Evolutionary conservation across 805 yeast genomes (phyloP), one percentile per base, ranked within the genome.

Genomic region (Ogataea minuta): DNA sequence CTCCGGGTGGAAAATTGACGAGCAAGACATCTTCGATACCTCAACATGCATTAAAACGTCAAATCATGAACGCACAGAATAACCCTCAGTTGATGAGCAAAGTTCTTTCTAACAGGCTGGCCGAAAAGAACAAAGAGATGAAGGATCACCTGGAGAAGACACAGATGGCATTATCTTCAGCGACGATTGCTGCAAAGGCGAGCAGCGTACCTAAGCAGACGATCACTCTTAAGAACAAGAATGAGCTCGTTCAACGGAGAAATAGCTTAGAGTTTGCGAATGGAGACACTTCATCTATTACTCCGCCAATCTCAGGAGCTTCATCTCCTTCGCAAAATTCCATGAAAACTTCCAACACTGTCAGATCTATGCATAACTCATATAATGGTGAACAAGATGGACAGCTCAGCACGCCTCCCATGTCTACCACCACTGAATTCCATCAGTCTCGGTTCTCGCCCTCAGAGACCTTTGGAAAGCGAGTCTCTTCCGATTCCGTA

Each of bases 71-170:
- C 34, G 62, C 66, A 3, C 58, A 59, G 28, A 53, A 45, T 25
- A 63, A 57, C 39, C 64, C 59, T 7, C 58, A 55, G 12, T 43
- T 59, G 28, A 57, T 63, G 64, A 60, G 54, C 43, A 63, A 61
- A 39, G 63, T 62, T 3, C 46, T 63, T 3, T 50, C 57, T 3
- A 59, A 63, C 35, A 49, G 62, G 33, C 45, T 62, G 11, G 51
- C 55, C 9, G 62, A 56, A 33, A 62, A 62, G 32, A 58, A 54
- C 35, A 49, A 48, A 24, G 57, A 54, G 23, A 44, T 59, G 3
- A 56, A 50, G 24, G 51, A 49, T n/a, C 50, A 48, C 19, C 41
- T 53, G n/a, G 34, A 45, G 2, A 48, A 47, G 14, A 37, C 45
- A 1, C 50, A 43, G 19, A 40, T 43, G 4, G 35, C 45, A 14